Evolutionary conservation across 768 basidiomycete species (phyloP).

Genomic region (Tylopilus sp.): DNA sequence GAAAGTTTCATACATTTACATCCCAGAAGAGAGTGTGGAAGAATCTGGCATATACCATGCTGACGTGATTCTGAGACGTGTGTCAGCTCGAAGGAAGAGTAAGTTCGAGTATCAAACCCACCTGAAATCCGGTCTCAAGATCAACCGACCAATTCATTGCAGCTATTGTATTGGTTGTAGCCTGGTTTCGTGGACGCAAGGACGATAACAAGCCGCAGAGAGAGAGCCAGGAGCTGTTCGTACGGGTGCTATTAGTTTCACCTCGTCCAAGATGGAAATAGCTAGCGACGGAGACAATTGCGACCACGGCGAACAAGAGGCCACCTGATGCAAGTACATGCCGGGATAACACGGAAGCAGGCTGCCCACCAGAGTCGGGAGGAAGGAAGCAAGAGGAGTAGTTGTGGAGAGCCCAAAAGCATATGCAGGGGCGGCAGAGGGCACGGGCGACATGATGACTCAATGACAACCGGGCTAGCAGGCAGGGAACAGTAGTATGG

Average conservation of each 20-base stretch:
- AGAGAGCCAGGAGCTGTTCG: conserved; percentile 5
- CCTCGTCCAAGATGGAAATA: conserved; percentile 18
- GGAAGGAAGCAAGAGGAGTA: not conserved
- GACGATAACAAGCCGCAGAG: conserved; percentile 7
- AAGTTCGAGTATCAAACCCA: no score
- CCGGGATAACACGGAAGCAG: no score
- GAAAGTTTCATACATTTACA: not conserved
- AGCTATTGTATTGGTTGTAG: not conserved
- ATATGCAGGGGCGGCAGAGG: no score
- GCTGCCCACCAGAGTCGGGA: no score
- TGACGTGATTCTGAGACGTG: conserved; percentile 18
- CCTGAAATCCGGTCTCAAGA: conserved; percentile 12
- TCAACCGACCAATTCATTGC: not conserved
- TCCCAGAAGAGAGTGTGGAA: conserved; percentile 23
- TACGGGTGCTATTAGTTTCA: no score
- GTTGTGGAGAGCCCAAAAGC: no score
- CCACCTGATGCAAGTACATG: no score
- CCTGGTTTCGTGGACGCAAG: no score
- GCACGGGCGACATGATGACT: not conserved
- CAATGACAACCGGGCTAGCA: not conserved
- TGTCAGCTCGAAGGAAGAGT: no score
- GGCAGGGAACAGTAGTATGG: not conserved
- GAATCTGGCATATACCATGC: conserved; percentile 19
- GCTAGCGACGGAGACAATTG: conserved; percentile 10
- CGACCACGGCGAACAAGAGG: not conserved